Evolutionary conservation across 2,329 filamentous ascomycete species (phyloP), one percentile per base, ranked within the genome.

Genomic region (Dothidotthia symphoricarpi): DNA sequence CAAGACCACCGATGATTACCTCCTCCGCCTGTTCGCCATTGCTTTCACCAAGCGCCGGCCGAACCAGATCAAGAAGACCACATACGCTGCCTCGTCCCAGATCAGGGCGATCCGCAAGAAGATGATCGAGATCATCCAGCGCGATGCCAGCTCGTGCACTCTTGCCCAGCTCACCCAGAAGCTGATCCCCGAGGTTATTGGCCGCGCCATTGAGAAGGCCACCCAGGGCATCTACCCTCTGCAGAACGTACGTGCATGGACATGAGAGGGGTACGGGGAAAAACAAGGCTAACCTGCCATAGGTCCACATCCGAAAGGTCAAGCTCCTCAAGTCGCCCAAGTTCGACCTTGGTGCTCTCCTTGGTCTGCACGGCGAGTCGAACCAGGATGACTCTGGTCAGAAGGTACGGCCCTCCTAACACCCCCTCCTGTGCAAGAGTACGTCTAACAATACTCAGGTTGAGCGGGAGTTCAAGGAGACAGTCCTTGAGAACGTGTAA

Each of bases 21-120:
- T 97, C 72, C 83, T 98, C 76, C 88, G 93, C 68, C 85, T 98
- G 64, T 98, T 98, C 80, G 88, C 88, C 73, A 98, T 98, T 64
- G 93, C 88, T 64, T 98, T 98, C 82, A 98, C 93, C 76, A 97
- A 97, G 86, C 83, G 89, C 75, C 86, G 93, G 69, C 89, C 88
- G 65, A 98, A 97, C 82, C 93, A 98, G 82, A 91, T 98, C 81
- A 95, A 95, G 87, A 98, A 97, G 87, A 98, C 93, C 67, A 98
- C 93, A 71, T 98, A 98, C 71, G 93, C 93, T 62, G 85, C 85
- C 57, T 89, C 88, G 55, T 97, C 93, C 55, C 93, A 98, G 78
- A 97, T 97, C 75, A 86, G 91, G 60, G 85, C 86, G 63, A 98
- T 98, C 75, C 87, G 93, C 75, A 93, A 90, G 82, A 97, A 98